A percentile compares a stretch with the other conserved stretches of the same genome.
Conservation (phyloP, 768 basidiomycete species). For the Boletus tylopilopsis region DNA sequence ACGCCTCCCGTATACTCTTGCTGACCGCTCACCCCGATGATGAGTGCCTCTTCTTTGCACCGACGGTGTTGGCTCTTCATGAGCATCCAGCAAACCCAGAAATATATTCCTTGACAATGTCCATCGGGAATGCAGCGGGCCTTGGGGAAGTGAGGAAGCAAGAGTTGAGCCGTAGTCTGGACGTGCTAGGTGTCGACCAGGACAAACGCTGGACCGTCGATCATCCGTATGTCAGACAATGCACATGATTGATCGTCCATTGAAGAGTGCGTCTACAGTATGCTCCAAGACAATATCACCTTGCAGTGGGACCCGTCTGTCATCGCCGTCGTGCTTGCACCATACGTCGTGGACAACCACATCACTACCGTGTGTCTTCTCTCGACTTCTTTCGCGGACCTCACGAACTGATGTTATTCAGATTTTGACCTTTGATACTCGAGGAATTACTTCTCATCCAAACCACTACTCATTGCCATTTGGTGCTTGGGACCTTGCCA, state of each 20-base stretch:
- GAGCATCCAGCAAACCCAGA: constrained; percentile 24
- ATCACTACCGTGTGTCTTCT: constrained; percentile 56
- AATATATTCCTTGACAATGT: constrained; percentile 68
- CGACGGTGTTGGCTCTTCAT: constrained; percentile 62
- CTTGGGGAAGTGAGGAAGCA: constrained; percentile 54
- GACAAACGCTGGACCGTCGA: constrained; percentile 60
- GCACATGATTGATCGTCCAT: constrained; percentile 2
- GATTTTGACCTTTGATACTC: constrained; percentile 83
- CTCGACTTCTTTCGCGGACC: neutral
- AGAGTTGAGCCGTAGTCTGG: constrained; percentile 64
- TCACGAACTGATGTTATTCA: constrained; percentile 27
- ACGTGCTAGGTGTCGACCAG: constrained; percentile 58
- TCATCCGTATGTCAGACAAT: constrained; percentile 48
- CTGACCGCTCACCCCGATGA: constrained; percentile 95
- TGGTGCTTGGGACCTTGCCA: constrained; percentile 47
- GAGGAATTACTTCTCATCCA: constrained; percentile 79
- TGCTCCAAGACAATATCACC: constrained; percentile 74
- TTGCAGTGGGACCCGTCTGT: constrained; percentile 56
- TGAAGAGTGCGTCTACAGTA: constrained; percentile 34
- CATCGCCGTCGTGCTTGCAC: constrained; percentile 55
- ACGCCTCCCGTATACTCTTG: constrained; percentile 44
- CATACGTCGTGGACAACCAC: constrained; percentile 53
- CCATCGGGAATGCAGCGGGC: constrained; percentile 76
- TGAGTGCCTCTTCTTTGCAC: constrained; percentile 92
- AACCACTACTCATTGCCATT: constrained; percentile 75